Percentiles rank a stretch among this genome's conserved stretches.
Conservation (phyloP, 495 filamentous ascomycete genomes). For the Aspergillus ellipticus region DNA sequence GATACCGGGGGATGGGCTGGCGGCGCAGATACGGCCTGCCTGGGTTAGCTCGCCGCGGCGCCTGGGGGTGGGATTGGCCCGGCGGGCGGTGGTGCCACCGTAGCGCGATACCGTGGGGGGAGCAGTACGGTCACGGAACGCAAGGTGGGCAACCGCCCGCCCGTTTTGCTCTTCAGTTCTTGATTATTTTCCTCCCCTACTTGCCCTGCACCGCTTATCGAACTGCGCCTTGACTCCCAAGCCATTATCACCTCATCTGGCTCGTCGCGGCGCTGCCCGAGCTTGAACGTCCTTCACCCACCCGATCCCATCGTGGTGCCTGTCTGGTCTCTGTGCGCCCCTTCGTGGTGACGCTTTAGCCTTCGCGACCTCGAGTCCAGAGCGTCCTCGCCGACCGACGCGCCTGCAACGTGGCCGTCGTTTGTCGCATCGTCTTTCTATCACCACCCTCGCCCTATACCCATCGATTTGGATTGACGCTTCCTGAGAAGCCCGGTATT, state of each 20-base stretch:
- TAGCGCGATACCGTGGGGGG: constrained; percentile 12
- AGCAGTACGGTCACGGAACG: constrained; percentile 10
- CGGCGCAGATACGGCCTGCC: constrained; percentile 1
- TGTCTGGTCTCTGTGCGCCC: constrained; percentile 8
- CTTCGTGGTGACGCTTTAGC: neutral
- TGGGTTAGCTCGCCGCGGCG: neutral
- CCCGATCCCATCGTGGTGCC: neutral
- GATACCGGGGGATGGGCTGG: constrained; percentile 25
- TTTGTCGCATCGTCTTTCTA: constrained; percentile 26
- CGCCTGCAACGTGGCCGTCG: constrained; percentile 50
- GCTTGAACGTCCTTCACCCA: neutral
- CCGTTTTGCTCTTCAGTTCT: constrained; percentile 6
- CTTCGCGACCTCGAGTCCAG: constrained; percentile 21
- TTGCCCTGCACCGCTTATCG: constrained; percentile 4
- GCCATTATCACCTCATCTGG: neutral
- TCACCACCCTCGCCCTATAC: constrained; percentile 4
- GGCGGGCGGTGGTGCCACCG: neutral
- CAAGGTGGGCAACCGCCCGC: constrained; percentile 5
- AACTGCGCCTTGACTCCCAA: neutral
- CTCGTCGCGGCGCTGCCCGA: neutral
- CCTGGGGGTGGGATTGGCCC: neutral
- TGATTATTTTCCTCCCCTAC: constrained; percentile 21
- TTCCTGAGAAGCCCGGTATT: constrained; percentile 1
- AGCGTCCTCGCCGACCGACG: constrained; percentile 24
- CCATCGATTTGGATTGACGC: constrained; percentile 6